Base-by-base conservation (phyloP, 495 filamentous ascomycete species). In the Hypoxylon crocopeplum region DNA sequence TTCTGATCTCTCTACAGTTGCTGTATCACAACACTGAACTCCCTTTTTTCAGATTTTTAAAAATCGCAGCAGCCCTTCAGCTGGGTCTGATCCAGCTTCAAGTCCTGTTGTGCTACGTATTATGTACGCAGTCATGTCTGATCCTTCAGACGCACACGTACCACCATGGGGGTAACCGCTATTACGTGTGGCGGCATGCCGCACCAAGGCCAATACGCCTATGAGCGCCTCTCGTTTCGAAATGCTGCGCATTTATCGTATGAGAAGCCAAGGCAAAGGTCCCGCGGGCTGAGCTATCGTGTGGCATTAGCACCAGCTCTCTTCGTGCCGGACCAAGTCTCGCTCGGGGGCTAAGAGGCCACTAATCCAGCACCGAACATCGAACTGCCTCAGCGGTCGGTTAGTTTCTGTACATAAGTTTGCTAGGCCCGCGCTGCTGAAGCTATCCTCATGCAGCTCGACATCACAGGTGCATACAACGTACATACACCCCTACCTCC, bases 381-480 rank as follows among this genome's bases (percentile, higher is more conserved):
- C 47, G 53, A 45, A 24, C 39, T 61, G 22, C 34, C 46, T 51
- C 45, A 48, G 45, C 11, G 19, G 21, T 25, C 33, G 25, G 30
- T 13, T 39, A 48, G 20, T 25, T n/a, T 27, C 30, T 16, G 42
- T 48, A 56, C 27, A 32, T 13, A 15, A 47, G n/a, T 5, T 38
- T 12, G 46, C 42, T 51, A 45, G 24, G 59, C 55, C 48, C 46
- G 29, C 38, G 50, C 29, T 48, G 20, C 40, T 51, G 47, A 63
- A 64, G 44, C 60, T 50, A 48, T 57, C 41, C 24, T 65, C 44
- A 39, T 66, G 56, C 62, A 62, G 10, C 57, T 66, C 57, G 56
- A 61, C 62, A 66, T 66, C 62, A 62, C 37, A 40, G 17, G 10
- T 60, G 56, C 62, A 64, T 59, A 37, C 42, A 46, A 22, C 25